Evolutionary conservation across 2,329 filamentous ascomycete species (phyloP).

Genomic region (Acarospora socialis): DNA sequence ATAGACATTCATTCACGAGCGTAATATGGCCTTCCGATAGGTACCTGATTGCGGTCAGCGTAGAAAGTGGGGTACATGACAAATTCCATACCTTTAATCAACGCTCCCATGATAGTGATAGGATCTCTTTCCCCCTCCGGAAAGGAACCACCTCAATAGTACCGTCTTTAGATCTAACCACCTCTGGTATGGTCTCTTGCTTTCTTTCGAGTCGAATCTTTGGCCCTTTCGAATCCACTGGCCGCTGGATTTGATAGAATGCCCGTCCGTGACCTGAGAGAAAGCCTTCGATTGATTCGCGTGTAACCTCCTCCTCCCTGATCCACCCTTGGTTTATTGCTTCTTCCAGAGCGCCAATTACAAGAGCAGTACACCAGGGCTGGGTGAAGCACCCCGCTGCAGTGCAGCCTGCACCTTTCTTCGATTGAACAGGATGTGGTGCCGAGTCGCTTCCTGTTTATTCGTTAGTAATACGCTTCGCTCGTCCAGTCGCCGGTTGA

Average conservation of each 20-base stretch:
- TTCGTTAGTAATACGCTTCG: not conserved
- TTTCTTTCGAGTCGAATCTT: slow-evolving; percentile 44
- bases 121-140: slow-evolving; percentile 44
- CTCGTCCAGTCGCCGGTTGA: slow-evolving; percentile 4
- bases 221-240: slow-evolving; percentile 26
- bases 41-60: no score
- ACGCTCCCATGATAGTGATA: no score
- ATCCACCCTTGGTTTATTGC: slow-evolving; percentile 40
- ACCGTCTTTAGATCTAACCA: slow-evolving; percentile 38
- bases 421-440: slow-evolving; percentile 46
- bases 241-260: slow-evolving; percentile 42
- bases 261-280: slow-evolving; percentile 40
- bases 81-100: no score
- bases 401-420: slow-evolving; percentile 33
- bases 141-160: slow-evolving; percentile 51
- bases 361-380: slow-evolving; percentile 42
- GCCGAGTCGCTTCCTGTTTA: slow-evolving; percentile 47
- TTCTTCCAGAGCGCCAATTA: slow-evolving; percentile 44
- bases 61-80: no score
- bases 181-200: slow-evolving; percentile 39
- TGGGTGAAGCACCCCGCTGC: slow-evolving; percentile 50
- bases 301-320: slow-evolving; percentile 38
- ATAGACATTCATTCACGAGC: no score
- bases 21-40: no score
- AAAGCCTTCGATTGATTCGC: slow-evolving; percentile 42